These are phyloP conservation scores for Porphyrellus cyaneotinctus DNA, from an alignment of 768 basidiomycete genomes.

Conservation along the genomic window DNA sequence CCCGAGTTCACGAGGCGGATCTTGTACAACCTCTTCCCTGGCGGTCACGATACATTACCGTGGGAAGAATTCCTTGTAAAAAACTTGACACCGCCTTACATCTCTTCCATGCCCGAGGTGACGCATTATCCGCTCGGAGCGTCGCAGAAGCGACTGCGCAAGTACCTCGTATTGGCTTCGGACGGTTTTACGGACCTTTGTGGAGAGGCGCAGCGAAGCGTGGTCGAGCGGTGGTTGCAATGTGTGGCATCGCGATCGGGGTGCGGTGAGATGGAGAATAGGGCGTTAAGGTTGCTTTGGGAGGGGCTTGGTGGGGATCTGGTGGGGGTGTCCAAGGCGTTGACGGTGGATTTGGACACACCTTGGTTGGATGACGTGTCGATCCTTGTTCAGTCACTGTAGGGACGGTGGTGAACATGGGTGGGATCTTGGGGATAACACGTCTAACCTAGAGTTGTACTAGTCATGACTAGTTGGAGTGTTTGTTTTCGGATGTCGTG, in stretches of 20 bases:
- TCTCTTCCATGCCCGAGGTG: conserved; percentile 61
- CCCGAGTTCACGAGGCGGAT: conserved; percentile 63
- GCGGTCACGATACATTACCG: conserved; percentile 53
- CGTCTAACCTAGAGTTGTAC: no score
- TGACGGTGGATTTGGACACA: conserved; percentile 61
- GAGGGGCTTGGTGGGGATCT: conserved; percentile 55
- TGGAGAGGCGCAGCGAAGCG: conserved; percentile 41
- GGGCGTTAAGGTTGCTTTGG: conserved; percentile 56
- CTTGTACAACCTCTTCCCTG: conserved; percentile 61
- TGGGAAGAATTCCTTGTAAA: conserved; percentile 67
- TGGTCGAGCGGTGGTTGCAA: conserved; percentile 52
- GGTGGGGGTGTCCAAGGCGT: conserved; percentile 48
- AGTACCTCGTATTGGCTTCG: conserved; percentile 59
- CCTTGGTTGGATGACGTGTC: conserved; percentile 70
- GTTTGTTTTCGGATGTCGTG: no score
- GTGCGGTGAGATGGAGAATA: conserved; percentile 33
- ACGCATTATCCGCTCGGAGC: conserved; percentile 47
- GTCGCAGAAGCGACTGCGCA: conserved; percentile 29
- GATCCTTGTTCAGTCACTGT: conserved; percentile 59
- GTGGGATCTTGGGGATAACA: neutral
- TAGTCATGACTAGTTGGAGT: no score
- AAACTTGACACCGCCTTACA: conserved; percentile 62
- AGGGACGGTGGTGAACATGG: neutral
- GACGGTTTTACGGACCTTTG: conserved; percentile 67
- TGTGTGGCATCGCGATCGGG: conserved; percentile 34